Evolutionary conservation across 768 basidiomycete genomes (phyloP), one percentile per base, ranked within the genome.

Genomic region (Pholiota conissans): DNA sequence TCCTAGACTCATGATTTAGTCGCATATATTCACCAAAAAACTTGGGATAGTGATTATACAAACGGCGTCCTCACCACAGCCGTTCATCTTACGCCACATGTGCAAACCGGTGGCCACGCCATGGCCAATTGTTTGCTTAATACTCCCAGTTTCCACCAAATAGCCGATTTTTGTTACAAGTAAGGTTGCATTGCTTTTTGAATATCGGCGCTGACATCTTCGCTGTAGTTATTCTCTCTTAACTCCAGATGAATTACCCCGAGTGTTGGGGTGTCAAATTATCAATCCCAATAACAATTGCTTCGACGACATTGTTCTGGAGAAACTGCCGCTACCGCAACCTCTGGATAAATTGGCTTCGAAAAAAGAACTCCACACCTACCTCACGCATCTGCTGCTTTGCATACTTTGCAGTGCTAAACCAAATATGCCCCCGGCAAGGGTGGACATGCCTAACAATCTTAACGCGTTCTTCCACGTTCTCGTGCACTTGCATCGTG

Each of bases 81-180:
- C 5, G 52, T 64, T 8, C 58, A 63, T 51, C 32, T 65, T 6
- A 30, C 48, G 14, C 61, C 66, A 11, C 55, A 57, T 40, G 55
- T 53, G 55, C 26, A 29, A 40, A 10, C 42, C 6, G 28, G 49
- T 29, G 32, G 39, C 16, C 34, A 61, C 58, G 52, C 58, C 18
- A n/a, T 60, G 9, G 64, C 57, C 30, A 67, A 64, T 42, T 67
- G 65, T 18, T 34, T 64, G 7, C 52, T 61, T 11, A 67, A 64
- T 40, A 58, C 56, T 9, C 27, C 35, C 0, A 50, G 28, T 11
- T 63, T 57, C 20, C 14, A 13, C 3, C 42, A 30, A 8, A 29
- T 60, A 7, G 29, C 55, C 5, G 56, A 58, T n/a, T 60, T 52
- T n/a, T 48, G 50, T 20, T 62, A 48, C 24, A 58, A 58, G 61